phyloP scores from a whole-genome alignment of 2,329 filamentous ascomycete species.

The Ambrosiella xylebori region DNA sequence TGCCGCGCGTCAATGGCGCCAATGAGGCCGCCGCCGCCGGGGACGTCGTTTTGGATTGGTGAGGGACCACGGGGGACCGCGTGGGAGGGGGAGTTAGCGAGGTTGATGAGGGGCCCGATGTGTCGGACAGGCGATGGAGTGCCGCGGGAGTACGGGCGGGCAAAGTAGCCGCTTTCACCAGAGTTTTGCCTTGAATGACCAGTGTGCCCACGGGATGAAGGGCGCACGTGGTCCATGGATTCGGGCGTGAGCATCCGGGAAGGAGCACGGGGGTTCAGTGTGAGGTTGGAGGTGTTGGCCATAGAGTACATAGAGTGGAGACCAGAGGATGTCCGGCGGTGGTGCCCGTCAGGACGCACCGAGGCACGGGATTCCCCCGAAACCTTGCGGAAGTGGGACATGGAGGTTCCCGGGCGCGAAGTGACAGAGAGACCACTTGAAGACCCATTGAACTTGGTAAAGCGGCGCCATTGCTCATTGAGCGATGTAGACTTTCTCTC shows the following conservation, averaged over 20 bases:
- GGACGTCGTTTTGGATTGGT: neutral
- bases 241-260: slow-evolving; percentile 10
- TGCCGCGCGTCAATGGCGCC: slow-evolving; percentile 68
- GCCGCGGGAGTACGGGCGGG: slow-evolving; percentile 25
- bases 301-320: slow-evolving; percentile 2
- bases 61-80: neutral
- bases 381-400: slow-evolving; percentile 10
- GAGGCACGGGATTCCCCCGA: slow-evolving; percentile 5
- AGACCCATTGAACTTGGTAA: neutral
- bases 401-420: slow-evolving; percentile 3
- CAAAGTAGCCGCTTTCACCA: slow-evolving; percentile 23
- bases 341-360: neutral
- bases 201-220: neutral
- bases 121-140: slow-evolving; percentile 17
- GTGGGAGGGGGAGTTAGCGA: neutral
- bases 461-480: slow-evolving; percentile 13
- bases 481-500: slow-evolving; percentile 4
- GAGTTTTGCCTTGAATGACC: slow-evolving; percentile 27
- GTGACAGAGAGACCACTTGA: neutral
- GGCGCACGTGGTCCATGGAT: slow-evolving; percentile 2
- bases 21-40: slow-evolving; percentile 40
- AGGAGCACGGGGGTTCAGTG: slow-evolving; percentile 1
- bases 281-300: slow-evolving; percentile 3
- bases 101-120: slow-evolving; percentile 5
- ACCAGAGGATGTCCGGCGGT: neutral